Base-by-base conservation (phyloP, 148 eudicot genomes). In the Camellia lanceoleosa region DNA sequence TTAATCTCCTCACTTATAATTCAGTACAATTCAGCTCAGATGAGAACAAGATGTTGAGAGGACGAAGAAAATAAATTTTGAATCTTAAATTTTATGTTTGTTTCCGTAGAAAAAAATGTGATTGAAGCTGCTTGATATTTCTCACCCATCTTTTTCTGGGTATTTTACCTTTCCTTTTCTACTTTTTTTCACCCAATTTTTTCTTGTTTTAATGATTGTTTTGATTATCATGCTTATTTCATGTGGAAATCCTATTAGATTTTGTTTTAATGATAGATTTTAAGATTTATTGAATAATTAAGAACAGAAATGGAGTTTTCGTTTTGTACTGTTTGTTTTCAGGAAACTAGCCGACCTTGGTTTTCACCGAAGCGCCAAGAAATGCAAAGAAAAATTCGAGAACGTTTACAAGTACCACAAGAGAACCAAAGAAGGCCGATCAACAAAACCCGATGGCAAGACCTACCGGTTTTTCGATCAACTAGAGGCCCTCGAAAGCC, bases 341-440 rank as follows among this genome's bases (percentile, higher is more conserved):
- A 93, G 98, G 86, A 94, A 94, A 85, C 82, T 94, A 83, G 92
- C 83, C 62, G 97, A 92, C 84, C 92, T 91, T 66, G 98, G 98
- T 8, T 92, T 87, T 82, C 92, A 92, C 75, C 87, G 98, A 81
- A 92, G 85, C 67, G 81, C 95, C 30, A 94, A 94, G 87, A 94
- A 94, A 78, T 94, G 98, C 89, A 94, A 91, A 18, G 98, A 94
- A 86, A 94, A 94, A 47, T 94, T 94, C 75, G 98, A 94, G 85
- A 94, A 94, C 76, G 98, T 94, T 59, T 91, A 85, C 84, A 94
- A 94, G 74, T 94, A 94, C 69, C 97, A 94, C 81, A 91, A 89
- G 76, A 68, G 98, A 61, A 94, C 98, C 61, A 92, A 91, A 85
- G 97, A 92, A 43, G 97, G 97, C 43, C 87, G 98, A 43, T 75